phyloP scores from a whole-genome alignment of 2,329 filamentous ascomycete species.

The Cercospora berteroae region DNA sequence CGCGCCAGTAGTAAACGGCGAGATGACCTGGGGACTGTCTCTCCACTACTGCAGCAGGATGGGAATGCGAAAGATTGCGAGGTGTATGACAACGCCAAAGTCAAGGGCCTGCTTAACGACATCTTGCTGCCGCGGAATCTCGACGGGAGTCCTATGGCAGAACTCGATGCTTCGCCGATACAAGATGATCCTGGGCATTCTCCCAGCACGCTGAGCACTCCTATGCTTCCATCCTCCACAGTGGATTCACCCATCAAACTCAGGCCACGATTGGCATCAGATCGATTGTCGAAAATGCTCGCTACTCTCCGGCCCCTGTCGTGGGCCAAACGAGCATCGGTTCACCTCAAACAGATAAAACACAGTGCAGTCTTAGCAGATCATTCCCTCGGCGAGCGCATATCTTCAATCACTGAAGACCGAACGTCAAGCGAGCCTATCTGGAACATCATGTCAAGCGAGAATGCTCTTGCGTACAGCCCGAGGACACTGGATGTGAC shows the following conservation, averaged over 20 bases:
- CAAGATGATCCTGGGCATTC: not conserved
- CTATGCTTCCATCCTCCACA: not conserved
- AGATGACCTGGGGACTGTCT: not conserved
- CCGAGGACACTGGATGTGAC: not conserved
- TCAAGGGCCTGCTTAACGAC: constrained; percentile 8
- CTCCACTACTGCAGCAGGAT: not conserved
- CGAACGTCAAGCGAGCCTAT: not conserved
- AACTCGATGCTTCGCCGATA: constrained; percentile 2
- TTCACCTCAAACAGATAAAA: constrained; percentile 1
- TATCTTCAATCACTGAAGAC: not conserved
- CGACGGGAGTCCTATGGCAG: constrained; percentile 7
- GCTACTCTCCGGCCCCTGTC: constrained; percentile 1
- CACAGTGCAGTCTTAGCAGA: not conserved
- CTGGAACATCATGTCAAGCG: not conserved
- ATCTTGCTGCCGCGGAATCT: constrained; percentile 4
- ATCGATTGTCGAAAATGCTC: constrained; percentile 4
- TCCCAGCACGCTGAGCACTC: not conserved
- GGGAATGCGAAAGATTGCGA: not conserved
- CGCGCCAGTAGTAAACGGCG: not conserved
- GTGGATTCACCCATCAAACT: not conserved
- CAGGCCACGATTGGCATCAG: not conserved
- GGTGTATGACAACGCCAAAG: constrained; percentile 3
- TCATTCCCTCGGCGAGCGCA: not conserved
- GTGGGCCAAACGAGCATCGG: constrained; percentile 6
- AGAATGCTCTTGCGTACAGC: not conserved